Percentiles rank a stretch among this genome's conserved stretches.
Evolutionary conservation across 106 monocot genomes (phyloP).

Genomic region (Dendrobium chrysotoxum): DNA sequence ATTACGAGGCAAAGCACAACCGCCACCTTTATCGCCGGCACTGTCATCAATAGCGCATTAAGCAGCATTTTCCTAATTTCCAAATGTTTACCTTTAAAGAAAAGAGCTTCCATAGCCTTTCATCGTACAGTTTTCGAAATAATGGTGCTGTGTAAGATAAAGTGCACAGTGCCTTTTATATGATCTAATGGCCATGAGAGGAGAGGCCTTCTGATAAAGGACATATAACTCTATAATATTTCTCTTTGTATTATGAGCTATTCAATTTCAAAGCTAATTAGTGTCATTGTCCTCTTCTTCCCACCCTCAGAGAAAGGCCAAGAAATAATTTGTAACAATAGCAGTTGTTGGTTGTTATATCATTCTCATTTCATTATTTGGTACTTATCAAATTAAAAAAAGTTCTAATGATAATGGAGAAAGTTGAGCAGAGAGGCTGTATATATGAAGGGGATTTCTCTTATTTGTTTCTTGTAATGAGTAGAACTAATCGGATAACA

Average conservation of each 20-base stretch:
- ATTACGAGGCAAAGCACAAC: conserved; percentile 15
- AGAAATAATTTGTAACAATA: not conserved
- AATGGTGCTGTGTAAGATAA: not conserved
- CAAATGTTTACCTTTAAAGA: conserved; percentile 1
- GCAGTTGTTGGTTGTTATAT: not conserved
- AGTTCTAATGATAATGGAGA: not conserved
- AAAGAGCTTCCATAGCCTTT: not conserved
- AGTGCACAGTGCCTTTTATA: not conserved
- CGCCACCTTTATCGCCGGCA: conserved; percentile 9
- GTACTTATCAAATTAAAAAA: not conserved
- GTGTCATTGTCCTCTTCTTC: not conserved
- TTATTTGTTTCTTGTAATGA: not conserved
- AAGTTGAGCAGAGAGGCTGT: not conserved
- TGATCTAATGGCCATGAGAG: not conserved
- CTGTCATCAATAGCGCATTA: not conserved
- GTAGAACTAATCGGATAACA: not conserved
- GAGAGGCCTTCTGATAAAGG: not conserved
- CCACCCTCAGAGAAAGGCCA: not conserved
- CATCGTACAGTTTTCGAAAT: not conserved
- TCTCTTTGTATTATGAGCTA: not conserved
- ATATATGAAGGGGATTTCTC: not conserved
- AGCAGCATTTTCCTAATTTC: not conserved
- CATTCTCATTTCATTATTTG: not conserved
- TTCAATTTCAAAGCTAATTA: not conserved
- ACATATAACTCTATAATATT: not conserved